These are phyloP conservation scores for Macadamia tetraphylla DNA, from an alignment of 164 flowering plant genomes.

Conservation along the genomic window DNA sequence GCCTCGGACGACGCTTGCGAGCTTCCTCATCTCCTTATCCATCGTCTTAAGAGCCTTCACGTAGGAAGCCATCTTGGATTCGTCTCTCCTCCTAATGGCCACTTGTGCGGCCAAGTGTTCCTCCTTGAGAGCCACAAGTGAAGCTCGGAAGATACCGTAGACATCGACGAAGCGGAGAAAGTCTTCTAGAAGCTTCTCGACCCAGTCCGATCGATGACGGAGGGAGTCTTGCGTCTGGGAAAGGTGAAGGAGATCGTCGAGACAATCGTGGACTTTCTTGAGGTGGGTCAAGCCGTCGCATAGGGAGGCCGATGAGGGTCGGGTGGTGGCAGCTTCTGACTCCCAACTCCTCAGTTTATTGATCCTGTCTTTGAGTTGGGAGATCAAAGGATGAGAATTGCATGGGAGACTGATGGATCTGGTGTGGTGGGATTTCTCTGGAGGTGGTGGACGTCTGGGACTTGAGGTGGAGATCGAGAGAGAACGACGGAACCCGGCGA, in stretches of 20 bases:
- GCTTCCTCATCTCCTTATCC: conserved; percentile 34
- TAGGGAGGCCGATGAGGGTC: conserved; percentile 41
- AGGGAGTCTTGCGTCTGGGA: conserved; percentile 52
- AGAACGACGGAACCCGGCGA: conserved; percentile 52
- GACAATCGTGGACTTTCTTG: conserved; percentile 29
- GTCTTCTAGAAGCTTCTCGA: conserved; percentile 62
- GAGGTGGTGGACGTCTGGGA: conserved; percentile 28
- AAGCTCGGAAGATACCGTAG: conserved; percentile 55
- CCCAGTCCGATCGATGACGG: conserved; percentile 22
- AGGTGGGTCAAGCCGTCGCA: conserved; percentile 41
- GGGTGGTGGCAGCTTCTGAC: conserved; percentile 10
- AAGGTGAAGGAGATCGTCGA: conserved; percentile 47
- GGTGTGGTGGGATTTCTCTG: conserved; percentile 41
- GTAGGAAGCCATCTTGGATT: too few species aligned
- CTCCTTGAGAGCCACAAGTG: conserved; percentile 38
- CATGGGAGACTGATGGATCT: conserved; percentile 83
- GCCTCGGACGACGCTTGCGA: conserved; percentile 25
- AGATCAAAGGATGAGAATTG: conserved; percentile 63
- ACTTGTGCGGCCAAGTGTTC: conserved; percentile 28
- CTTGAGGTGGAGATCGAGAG: conserved; percentile 58
- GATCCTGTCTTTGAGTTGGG: conserved; percentile 53
- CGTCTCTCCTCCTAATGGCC: too few species aligned
- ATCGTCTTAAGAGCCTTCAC: too few species aligned
- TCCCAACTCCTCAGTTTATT: conserved; percentile 39
- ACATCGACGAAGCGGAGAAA: conserved; percentile 58